Evolutionary conservation across 345 rosid species (phyloP).

Genomic region (Syzygium oleosum): DNA sequence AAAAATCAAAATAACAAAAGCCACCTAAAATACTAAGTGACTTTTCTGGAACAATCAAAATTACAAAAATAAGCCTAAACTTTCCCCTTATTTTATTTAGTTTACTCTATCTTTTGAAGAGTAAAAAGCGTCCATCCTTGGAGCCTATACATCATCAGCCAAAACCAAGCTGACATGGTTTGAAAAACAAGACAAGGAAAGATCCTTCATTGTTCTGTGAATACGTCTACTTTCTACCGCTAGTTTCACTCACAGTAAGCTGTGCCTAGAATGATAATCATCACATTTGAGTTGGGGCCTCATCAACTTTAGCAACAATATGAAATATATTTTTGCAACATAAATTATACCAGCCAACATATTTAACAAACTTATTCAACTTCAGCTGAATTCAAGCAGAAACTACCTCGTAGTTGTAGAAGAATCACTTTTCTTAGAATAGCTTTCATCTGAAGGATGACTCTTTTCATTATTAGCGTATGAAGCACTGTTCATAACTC

Average conservation of each 20-base stretch:
- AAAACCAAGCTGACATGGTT: not conserved
- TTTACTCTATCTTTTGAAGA: not conserved
- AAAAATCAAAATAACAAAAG: not conserved
- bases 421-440: slow-evolving; percentile 8
- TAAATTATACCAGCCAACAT: not conserved
- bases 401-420: slow-evolving; percentile 13
- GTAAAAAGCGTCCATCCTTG: not conserved
- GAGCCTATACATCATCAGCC: not conserved
- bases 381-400: not conserved
- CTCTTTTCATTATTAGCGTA: slow-evolving; percentile 11
- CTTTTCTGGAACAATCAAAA: not conserved
- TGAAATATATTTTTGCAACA: not conserved
- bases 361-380: not conserved
- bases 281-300: not conserved
- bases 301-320: not conserved
- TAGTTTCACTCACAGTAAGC: not conserved
- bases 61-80: not conserved
- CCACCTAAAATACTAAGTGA: not conserved
- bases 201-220: not conserved
- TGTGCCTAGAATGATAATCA: not conserved
- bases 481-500: slow-evolving; percentile 10
- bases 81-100: not conserved
- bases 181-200: not conserved
- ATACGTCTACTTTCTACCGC: not conserved
- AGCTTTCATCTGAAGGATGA: slow-evolving; percentile 7